A percentile compares a stretch with the other conserved stretches of the same genome.
Conservation (phyloP, 2,329 filamentous ascomycete species). For the Pseudogymnoascus sp. region DNA sequence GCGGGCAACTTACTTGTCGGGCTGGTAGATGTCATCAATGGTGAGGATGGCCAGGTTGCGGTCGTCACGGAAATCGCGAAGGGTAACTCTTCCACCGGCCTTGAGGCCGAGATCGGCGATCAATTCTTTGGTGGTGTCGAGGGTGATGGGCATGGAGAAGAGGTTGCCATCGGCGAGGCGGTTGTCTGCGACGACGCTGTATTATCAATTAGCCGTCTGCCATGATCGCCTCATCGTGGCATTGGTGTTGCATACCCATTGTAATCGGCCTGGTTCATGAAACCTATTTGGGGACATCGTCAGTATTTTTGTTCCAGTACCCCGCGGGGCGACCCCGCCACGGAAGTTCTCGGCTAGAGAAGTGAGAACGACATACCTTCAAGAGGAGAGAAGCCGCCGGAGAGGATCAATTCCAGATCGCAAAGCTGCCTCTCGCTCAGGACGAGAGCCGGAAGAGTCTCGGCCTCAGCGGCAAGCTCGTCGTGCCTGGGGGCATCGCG, state of each 20-base stretch:
- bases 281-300: slow-evolving; percentile 50
- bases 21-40: slow-evolving; percentile 89
- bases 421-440: slow-evolving; percentile 93
- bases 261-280: slow-evolving; percentile 97
- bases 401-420: slow-evolving; percentile 94
- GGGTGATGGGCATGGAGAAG: slow-evolving; percentile 94
- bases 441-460: slow-evolving; percentile 74
- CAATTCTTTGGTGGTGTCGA: slow-evolving; percentile 70
- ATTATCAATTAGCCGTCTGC: slow-evolving; percentile 16
- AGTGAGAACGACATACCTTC: slow-evolving; percentile 60
- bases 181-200: slow-evolving; percentile 78
- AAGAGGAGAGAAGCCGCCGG: slow-evolving; percentile 93
- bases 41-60: slow-evolving; percentile 92
- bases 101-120: slow-evolving; percentile 72
- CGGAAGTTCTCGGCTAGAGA: not conserved
- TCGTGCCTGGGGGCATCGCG: slow-evolving; percentile 79
- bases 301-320: not conserved
- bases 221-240: not conserved
- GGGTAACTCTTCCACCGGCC: slow-evolving; percentile 72
- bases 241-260: slow-evolving; percentile 58
- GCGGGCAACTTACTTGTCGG: slow-evolving; percentile 68
- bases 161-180: slow-evolving; percentile 82
- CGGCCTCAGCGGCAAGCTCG: slow-evolving; percentile 76
- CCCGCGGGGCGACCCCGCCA: not conserved
- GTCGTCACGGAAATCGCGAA: slow-evolving; percentile 94